Evolutionary conservation across 2,329 filamentous ascomycete species (phyloP).

Genomic region (Myriosclerotinia scirpicola): DNA sequence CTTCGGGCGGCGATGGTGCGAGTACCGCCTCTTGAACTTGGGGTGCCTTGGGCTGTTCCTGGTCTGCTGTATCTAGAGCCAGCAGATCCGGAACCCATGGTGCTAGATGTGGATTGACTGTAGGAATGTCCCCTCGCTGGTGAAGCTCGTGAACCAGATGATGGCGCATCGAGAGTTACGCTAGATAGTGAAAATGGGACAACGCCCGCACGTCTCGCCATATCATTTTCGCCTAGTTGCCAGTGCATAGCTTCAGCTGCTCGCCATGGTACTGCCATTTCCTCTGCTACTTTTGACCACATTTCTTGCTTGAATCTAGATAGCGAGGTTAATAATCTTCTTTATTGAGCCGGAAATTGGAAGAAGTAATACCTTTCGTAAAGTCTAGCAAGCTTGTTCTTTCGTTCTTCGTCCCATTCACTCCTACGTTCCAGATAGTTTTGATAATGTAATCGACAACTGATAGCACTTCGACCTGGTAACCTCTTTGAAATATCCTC

Average conservation of each 20-base stretch:
- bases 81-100: slow-evolving; percentile 27
- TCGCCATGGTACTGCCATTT: slow-evolving; percentile 93
- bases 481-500: slow-evolving; percentile 93
- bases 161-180: slow-evolving; percentile 50
- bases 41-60: slow-evolving; percentile 29
- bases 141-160: slow-evolving; percentile 46
- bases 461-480: slow-evolving; percentile 88
- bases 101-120: slow-evolving; percentile 35
- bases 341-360: not conserved
- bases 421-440: slow-evolving; percentile 93
- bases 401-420: slow-evolving; percentile 96
- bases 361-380: slow-evolving; percentile 75
- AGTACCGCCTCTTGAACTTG: slow-evolving; percentile 27
- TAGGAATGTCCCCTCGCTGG: slow-evolving; percentile 41
- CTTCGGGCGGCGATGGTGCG: slow-evolving; percentile 39
- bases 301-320: slow-evolving; percentile 92
- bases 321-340: slow-evolving; percentile 24
- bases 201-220: slow-evolving; percentile 88
- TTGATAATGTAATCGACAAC: slow-evolving; percentile 91
- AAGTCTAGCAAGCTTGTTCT: slow-evolving; percentile 90
- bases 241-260: slow-evolving; percentile 98
- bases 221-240: slow-evolving; percentile 90
- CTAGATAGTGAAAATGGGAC: slow-evolving; percentile 75
- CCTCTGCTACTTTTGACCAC: slow-evolving; percentile 94
- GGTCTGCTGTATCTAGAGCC: slow-evolving; percentile 34